Evolutionary conservation across 2,329 filamentous ascomycete genomes (phyloP).

Genomic region (Talaromyces marneffei): DNA sequence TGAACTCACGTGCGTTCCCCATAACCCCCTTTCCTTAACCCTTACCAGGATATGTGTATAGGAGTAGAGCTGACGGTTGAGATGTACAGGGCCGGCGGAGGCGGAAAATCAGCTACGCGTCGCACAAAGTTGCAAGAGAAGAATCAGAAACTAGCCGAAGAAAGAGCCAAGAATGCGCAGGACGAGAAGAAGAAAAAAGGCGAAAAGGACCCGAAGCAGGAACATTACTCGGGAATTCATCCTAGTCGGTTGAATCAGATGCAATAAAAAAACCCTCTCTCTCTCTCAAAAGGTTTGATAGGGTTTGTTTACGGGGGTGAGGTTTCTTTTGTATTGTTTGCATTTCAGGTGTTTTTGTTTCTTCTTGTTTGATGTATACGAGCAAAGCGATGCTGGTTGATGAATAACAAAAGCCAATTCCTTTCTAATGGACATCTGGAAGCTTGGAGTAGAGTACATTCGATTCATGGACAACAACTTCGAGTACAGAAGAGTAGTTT

Average conservation of each 20-base stretch:
- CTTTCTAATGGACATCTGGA: neutral
- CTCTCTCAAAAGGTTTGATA: neutral
- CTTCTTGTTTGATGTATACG: neutral
- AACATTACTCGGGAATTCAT: constrained; percentile 35
- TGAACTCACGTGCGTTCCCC: constrained; percentile 67
- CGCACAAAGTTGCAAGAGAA: constrained; percentile 74
- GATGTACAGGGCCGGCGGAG: constrained; percentile 61
- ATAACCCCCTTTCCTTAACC: neutral
- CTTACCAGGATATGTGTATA: neutral
- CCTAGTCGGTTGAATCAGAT: constrained; percentile 40
- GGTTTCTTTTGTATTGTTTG: neutral
- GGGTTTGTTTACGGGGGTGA: no score
- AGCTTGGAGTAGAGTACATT: neutral
- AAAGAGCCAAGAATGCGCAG: constrained; percentile 52
- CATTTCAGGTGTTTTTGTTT: no score
- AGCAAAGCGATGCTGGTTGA: neutral
- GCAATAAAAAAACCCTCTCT: constrained; percentile 15
- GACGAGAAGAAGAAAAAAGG: constrained; percentile 40
- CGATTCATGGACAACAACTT: neutral
- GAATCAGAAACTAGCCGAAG: constrained; percentile 75
- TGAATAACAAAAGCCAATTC: neutral
- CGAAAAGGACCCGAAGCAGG: constrained; percentile 25
- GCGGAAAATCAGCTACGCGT: constrained; percentile 69
- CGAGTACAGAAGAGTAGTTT: neutral
- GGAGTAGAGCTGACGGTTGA: neutral